Percentiles rank a stretch among this genome's conserved stretches.
Evolutionary conservation across 805 yeast genomes (phyloP).

Genomic region (Lachancea waltii): DNA sequence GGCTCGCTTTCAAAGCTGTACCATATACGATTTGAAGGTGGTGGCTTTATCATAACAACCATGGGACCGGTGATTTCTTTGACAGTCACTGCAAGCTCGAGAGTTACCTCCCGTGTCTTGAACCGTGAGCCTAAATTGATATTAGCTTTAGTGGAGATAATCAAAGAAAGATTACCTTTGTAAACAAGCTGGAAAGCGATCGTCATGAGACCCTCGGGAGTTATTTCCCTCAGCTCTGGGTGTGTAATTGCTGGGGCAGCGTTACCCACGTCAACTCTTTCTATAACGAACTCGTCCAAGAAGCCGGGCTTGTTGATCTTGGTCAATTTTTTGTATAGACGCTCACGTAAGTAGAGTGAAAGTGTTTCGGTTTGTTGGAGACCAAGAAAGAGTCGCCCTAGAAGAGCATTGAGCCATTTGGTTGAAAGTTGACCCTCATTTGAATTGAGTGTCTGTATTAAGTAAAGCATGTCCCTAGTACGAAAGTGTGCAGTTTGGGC

Average conservation of each 20-base stretch:
- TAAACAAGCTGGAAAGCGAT: conserved; percentile 59
- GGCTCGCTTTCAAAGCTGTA: conserved; percentile 82
- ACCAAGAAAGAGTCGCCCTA: conserved; percentile 77
- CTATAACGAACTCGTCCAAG: conserved; percentile 73
- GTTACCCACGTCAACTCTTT: conserved; percentile 65
- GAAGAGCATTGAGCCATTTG: conserved; percentile 83
- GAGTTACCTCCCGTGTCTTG: conserved; percentile 66
- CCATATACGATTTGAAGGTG: conserved; percentile 90
- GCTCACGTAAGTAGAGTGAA: conserved; percentile 49
- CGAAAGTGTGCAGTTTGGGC: conserved; percentile 71
- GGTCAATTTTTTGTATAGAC: conserved; percentile 63
- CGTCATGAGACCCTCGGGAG: conserved; percentile 73
- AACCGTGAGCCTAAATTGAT: conserved; percentile 71
- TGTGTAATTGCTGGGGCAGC: conserved; percentile 75
- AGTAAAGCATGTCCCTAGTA: conserved; percentile 62
- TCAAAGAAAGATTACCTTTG: conserved; percentile 67
- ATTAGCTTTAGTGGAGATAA: conserved; percentile 73
- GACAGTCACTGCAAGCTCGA: conserved; percentile 63
- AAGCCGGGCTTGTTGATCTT: conserved; percentile 84
- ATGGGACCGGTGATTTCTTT: conserved; percentile 69
- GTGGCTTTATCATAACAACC: conserved; percentile 66
- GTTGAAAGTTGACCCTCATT: conserved; percentile 78
- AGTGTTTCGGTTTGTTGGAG: conserved; percentile 66
- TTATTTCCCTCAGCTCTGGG: conserved; percentile 60
- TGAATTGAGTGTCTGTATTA: conserved; percentile 73